Evolutionary conservation across 1,139 yeast species (phyloP), one percentile per base, ranked within the genome.

Genomic region (Kodamaea ohmeri): DNA sequence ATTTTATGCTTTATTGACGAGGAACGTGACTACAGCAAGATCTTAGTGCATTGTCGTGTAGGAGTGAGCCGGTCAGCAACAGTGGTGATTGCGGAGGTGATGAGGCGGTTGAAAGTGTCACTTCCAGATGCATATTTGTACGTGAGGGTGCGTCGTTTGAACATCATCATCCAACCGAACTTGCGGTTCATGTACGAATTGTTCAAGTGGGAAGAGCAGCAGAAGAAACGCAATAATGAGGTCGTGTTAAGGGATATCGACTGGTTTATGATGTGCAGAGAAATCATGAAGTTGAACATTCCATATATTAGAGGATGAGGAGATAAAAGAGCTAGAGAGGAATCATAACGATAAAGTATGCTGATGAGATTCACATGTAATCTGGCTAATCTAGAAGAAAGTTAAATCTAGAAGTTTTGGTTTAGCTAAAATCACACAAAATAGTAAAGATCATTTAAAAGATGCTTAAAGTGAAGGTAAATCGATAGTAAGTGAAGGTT

Each of bases 221-320:
- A 60, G 44, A 54, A 52, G 38, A 49, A 42, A 38, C 40, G 41
- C 33, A 42, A 37, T 40, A 44, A 28, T 15, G 45, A 44, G 19
- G 13, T 9, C 11, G 32, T 38, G 45, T 57, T 79, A 28, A 64
- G 95, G 25, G 89, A 82, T 46, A 82, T 87, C 34, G 96, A 89
- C 54, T 90, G 97, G 97, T 85, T 80, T 55, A 72, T 85, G n/a
- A 66, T 90, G 56, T 87, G 97, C 58, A 75, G 95, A 32, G 95
- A 89, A 52, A 86, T 90, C 43, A 79, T 83, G 53, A 71, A 73
- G 46, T 70, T 90, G 61, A 90, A 90, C 60, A 71, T 73, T 47
- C 85, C 83, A 1, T 82, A 31, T 14, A 21, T 31, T 8, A 5
- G 32, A 12, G 15, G 20, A 20, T 20, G 22, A 20, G 16, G 17